Evolutionary conservation across 2,329 filamentous ascomycete genomes (phyloP), one percentile per base, ranked within the genome.

Genomic region (Diplodia scrobiculata): DNA sequence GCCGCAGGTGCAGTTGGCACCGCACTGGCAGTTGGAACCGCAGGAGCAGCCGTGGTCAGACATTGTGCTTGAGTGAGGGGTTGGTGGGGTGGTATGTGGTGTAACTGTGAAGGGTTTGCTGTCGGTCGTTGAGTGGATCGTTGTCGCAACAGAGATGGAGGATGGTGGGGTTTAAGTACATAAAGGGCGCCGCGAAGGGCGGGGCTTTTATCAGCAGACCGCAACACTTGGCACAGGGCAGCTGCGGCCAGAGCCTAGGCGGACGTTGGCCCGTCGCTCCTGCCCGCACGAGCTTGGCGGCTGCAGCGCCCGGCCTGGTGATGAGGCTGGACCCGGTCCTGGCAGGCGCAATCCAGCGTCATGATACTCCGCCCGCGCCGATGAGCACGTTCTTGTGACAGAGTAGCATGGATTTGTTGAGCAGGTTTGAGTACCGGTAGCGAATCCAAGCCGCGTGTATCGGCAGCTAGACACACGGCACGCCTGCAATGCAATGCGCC

Each of bases 1-100:
- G 47, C 71, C 70, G 65, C 71, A 73, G 66, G 66, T 67, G 59
- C 60, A 63, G 67, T 68, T 71, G 45, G 67, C 65, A 59, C 71
- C 71, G 59, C 67, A 68, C 13, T 65, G 67, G 66, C 72, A 73
- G 67, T 54, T 69, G 66, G 70, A 71, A 32, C 68, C 63, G 67
- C 68, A 67, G 54, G 64, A 67, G 64, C 68, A 69, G 34, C 53
- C 53, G 64, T 67, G 67, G 54, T 68, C 67, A 58, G 67, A 66
- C 68, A 68, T 68, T 17, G 27, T 68, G 53, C 25, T 63, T 41
- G 63, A 53, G 51, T n/a, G 48, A 10, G 14, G 34, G 13, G 51
- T 36, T 60, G 48, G 21, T 19, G 19, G 48, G 27, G 32, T 41
- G 47, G 27, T 54, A 41, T 63, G 60, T 63, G 32, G 48, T 52